Base-by-base conservation (phyloP, 2,329 filamentous ascomycete genomes). In the Chrysosphaeria jannelii region DNA sequence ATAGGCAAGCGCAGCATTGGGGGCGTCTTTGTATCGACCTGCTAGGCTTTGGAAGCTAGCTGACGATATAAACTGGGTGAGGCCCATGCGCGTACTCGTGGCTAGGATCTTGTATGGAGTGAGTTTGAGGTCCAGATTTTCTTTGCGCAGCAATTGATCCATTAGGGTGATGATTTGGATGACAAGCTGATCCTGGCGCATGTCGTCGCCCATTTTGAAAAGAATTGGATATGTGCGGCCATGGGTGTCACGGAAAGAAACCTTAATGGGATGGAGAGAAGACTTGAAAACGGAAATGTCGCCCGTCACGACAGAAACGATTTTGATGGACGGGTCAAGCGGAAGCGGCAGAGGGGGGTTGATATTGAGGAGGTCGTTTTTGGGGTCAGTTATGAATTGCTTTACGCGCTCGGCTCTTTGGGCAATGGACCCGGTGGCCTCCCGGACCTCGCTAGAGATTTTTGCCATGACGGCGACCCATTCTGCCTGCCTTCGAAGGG, bases 101-200 rank as follows among this genome's bases (percentile, higher is more conserved):
- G 85, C 85, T 6, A 97, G 59, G 31, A 93, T 91, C 35, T 81
- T 81, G 48, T 97, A 97, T 0, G 85, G 85, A 0, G 81, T 81
- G 2, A 97, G 55, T 39, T 88, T 91, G 21, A 97, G 56, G 38
- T 97, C 85, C 7, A 97, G 53, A 30, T 97, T 93, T 39, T 97
- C 85, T 38, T 93, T 91, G 28, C 75, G 74, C 4, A 97, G 56
- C 2, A 97, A 60, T 28, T 81, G 74, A 36, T 97, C 85, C 85
- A 97, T 97, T 10, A 97, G 57, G 0, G 76, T 89, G 40, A 97
- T 91, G 37, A 93, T 93, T 37, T 64, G 85, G 25, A 97, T 88
- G 17, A 97, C 81, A 3, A 97, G 60, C 39, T 97, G 85, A 38
- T 97, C 85, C 44, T 97, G 85, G 9, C 85, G 71, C 24, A 97